Evolutionary conservation across 768 basidiomycete genomes (phyloP).

Genomic region (Lactarius deliciosus): DNA sequence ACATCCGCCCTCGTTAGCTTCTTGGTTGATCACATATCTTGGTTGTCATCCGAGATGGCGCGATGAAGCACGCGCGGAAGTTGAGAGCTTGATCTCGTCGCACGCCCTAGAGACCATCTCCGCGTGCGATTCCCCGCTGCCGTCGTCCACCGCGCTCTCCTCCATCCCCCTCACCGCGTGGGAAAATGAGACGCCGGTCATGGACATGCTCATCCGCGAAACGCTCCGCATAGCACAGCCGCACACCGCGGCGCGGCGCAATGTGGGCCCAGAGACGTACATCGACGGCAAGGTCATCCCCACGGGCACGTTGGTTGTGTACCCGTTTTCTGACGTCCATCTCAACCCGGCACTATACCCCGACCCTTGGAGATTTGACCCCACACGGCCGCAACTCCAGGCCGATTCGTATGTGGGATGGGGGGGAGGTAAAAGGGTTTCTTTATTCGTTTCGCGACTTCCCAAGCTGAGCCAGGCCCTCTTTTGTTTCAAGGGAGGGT

Average conservation of each 20-base stretch:
- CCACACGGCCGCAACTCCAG: constrained; percentile 45
- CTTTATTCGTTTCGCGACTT: constrained; percentile 17
- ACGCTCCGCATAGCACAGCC: constrained; percentile 78
- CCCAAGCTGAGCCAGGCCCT: constrained; percentile 22
- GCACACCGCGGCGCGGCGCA: constrained; percentile 77
- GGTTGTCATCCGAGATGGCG: constrained; percentile 68
- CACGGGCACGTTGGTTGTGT: constrained; percentile 72
- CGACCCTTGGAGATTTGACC: constrained; percentile 79
- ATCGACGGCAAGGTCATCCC: constrained; percentile 70
- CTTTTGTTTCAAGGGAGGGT: constrained; percentile 52
- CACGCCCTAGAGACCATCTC: constrained; percentile 17
- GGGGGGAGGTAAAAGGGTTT: constrained; percentile 64
- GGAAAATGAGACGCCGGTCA: constrained; percentile 66
- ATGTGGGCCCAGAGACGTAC: constrained; percentile 67
- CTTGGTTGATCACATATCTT: constrained; percentile 73
- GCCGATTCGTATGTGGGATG: constrained; percentile 70
- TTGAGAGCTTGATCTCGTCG: constrained; percentile 49
- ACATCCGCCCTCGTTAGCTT: constrained; percentile 44
- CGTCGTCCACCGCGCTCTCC: constrained; percentile 48
- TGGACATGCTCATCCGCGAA: constrained; percentile 73
- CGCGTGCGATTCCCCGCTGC: constrained; percentile 28
- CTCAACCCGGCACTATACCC: constrained; percentile 69
- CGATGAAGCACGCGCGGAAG: constrained; percentile 56
- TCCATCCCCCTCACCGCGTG: constrained; percentile 65
- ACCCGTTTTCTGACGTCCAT: constrained; percentile 80